Evolutionary conservation across 345 rosid genomes (phyloP), one percentile per base, ranked within the genome.

Genomic region (Clausena lansium): DNA sequence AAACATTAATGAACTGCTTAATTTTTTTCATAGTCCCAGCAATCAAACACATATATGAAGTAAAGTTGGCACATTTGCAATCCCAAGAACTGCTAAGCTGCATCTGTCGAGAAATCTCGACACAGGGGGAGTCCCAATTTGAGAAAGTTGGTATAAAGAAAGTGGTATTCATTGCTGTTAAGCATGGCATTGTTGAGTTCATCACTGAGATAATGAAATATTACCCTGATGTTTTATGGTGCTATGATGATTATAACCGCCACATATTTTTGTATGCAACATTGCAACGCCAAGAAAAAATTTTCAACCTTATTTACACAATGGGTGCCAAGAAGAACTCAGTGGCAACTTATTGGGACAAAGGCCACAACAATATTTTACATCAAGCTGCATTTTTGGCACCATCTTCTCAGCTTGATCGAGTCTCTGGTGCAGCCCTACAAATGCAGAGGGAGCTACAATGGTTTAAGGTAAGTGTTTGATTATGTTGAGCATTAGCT

Each of bases 371-470:
- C 85, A 92, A 91, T 80, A 85, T 93, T 72, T 85, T 93, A n/a
- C 97, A 93, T 66, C 92, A 89, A 28, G 95, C 95, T 4, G 92
- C 93, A 0, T 77, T 75, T 75, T 38, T 86, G 15, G 89, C 97
- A 55, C 97, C 97, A 0, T 24, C 78, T 5, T 80, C 92, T 4
- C 86, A 85, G 71, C 91, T 93, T 24, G 91, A 89, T 67, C 89
- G 85, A 3, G 89, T 91, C 67, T 81, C 91, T 0, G 95, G 97
- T 47, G 95, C 97, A 22, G 93, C 92, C 75, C 81, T 93, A 47
- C 97, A 93, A 55, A 91, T 93, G 97, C 97, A 92, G 47, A 82
- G 97, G 75, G 97, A 92, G 70, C 75, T 91, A 5, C 97, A 91
- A 69, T 91, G 97, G 97, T 92, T 83, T 39, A 92, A 90, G 94